phyloP scores from a whole-genome alignment of 768 basidiomycete genomes.

The Cyclocybe aegerita region DNA sequence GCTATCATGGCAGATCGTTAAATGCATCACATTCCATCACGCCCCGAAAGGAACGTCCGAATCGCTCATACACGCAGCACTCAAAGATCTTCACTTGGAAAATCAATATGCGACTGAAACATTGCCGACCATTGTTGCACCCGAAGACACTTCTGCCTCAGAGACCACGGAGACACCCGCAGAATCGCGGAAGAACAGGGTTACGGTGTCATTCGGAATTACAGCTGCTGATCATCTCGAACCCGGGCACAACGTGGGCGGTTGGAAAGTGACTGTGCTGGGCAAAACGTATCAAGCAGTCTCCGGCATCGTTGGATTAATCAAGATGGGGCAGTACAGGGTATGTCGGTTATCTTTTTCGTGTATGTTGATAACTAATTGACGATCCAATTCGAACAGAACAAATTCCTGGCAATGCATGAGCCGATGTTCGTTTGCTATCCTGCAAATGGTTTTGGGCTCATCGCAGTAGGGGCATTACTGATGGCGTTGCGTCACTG shows the following conservation, averaged over 20 bases:
- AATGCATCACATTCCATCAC: constrained; percentile 2
- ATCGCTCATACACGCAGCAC: not conserved
- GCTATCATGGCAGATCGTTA: constrained; percentile 2
- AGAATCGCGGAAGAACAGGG: no score
- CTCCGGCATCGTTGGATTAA: not conserved
- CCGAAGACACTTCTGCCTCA: not conserved
- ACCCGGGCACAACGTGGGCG: constrained; percentile 3
- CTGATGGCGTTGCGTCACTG: not conserved
- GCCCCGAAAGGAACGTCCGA: not conserved
- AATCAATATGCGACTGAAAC: not conserved
- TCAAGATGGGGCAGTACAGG: not conserved
- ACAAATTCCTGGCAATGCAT: not conserved
- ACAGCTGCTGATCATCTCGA: constrained; percentile 1
- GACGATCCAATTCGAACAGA: not conserved
- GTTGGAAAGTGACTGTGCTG: constrained; percentile 3
- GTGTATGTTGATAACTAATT: not conserved
- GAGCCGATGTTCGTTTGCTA: not conserved
- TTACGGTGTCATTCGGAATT: constrained; percentile 1
- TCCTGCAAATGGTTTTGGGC: not conserved
- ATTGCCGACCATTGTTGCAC: not conserved
- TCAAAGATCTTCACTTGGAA: not conserved
- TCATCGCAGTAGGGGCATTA: not conserved
- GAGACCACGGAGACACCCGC: no score
- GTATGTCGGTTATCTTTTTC: not conserved
- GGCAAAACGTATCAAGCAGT: constrained; percentile 4